These are phyloP conservation scores for Solanum ossicruentum DNA, from an alignment of 257 asterid species.

Conservation along the genomic window DNA sequence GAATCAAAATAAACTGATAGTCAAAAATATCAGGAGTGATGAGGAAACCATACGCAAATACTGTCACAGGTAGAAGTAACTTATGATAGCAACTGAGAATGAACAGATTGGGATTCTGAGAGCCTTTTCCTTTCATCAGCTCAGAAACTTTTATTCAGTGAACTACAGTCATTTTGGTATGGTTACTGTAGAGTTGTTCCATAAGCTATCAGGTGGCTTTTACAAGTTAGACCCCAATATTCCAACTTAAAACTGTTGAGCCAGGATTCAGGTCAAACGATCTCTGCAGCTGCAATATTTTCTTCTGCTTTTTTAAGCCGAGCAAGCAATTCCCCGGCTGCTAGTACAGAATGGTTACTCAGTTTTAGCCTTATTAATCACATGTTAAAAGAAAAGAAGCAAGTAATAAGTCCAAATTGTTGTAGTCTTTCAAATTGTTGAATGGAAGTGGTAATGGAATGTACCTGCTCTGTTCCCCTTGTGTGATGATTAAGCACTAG, in stretches of 20 bases:
- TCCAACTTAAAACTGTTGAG: conserved; percentile 3
- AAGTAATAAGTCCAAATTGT: too few relatives aligned
- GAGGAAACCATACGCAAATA: not conserved
- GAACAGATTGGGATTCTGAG: not conserved
- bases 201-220: not conserved
- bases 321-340: too few relatives aligned
- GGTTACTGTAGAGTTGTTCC: not conserved
- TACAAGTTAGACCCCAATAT: conserved; percentile 7
- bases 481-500: too few relatives aligned
- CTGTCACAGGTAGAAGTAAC: not conserved
- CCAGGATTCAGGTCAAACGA: conserved; percentile 15
- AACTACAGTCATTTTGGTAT: not conserved
- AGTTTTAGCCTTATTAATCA: too few relatives aligned
- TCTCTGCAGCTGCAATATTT: too few relatives aligned
- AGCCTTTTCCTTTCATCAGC: not conserved
- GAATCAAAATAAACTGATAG: not conserved
- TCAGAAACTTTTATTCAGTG: not conserved
- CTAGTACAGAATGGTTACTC: too few relatives aligned
- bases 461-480: too few relatives aligned
- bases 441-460: too few relatives aligned
- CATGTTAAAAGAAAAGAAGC: too few relatives aligned
- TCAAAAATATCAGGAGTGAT: not conserved
- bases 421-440: too few relatives aligned
- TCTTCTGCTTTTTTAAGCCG: too few relatives aligned
- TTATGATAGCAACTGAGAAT: not conserved